Base-by-base conservation (phyloP, 2,329 filamentous ascomycete genomes). In the Exophiala calicioides region DNA sequence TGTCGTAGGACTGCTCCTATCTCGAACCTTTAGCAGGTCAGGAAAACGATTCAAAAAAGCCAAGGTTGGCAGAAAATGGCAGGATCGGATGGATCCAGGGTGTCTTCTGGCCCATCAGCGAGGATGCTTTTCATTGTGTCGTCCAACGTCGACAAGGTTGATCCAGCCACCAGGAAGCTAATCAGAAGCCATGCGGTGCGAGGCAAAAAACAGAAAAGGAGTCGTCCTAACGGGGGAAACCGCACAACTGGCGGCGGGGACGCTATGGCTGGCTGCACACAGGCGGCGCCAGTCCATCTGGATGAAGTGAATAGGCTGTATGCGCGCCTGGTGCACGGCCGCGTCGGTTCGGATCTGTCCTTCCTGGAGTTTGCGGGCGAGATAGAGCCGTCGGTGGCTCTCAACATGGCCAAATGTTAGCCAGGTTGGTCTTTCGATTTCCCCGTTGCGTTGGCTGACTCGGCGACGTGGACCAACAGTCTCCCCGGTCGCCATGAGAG, bases 401-500 rank as follows among this genome's bases (percentile, higher is more conserved):
- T 45, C 6, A 49, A 58, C 23, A 53, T 67, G 13, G 41, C 65
- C 16, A 50, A 59, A 45, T 63, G 65, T 67, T 49, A 56, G 57
- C 53, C n/a, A n/a, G n/a, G n/a, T n/a, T n/a, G n/a, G n/a, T 19
- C 15, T 31, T 18, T 18, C 8, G 20, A 7, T 30, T 27, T 18
- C 20, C 23, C n/a, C 10, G 10, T n/a, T 10, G 10, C 23, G 7
- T 23, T 36, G 16, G 24, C 42, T 50, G 20, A 50, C 21, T 31
- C 15, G 10, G 24, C 42, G 29, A 16, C 13, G 12, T 10, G 4
- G 15, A n/a, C n/a, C n/a, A n/a, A n/a, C 35, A 68, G 63, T 67
- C 52, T 62, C 61, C 5, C 51, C 57, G 24, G 59, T 66, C 16
- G 60, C 65, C 1, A 67, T 65, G 29, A 46, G 58, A 24, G 47